Evolutionary conservation across 306 rosid species (phyloP).

Genomic region (Sechiopsis laciniata): DNA sequence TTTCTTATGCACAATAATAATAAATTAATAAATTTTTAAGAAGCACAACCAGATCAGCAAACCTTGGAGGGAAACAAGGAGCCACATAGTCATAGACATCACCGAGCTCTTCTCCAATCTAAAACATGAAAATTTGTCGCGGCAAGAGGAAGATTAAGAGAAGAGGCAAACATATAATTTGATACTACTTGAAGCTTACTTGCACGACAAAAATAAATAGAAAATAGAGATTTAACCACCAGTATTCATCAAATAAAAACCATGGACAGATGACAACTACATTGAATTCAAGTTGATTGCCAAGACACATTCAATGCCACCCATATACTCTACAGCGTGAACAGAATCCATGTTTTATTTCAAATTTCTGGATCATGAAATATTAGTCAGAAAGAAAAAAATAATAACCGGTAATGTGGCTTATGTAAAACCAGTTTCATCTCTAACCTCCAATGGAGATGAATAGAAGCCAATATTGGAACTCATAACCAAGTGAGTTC

Average conservation of each 20-base stretch:
- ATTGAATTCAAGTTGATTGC: background rate
- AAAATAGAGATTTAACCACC: background rate
- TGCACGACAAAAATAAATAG: slow-evolving; percentile 5
- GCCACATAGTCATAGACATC: slow-evolving; percentile 86
- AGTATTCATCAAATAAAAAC: background rate
- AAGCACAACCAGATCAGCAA: slow-evolving; percentile 15
- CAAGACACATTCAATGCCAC: background rate
- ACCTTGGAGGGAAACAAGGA: slow-evolving; percentile 99
- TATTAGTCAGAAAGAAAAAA: background rate
- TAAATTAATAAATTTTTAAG: slow-evolving; percentile 20
- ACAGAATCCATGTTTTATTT: background rate
- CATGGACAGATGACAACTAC: background rate
- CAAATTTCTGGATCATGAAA: background rate
- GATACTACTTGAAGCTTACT: background rate
- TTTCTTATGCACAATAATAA: background rate
- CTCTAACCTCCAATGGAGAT: too few species aligned
- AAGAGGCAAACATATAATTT: background rate
- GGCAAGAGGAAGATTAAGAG: background rate
- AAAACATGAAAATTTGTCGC: slow-evolving; percentile 26
- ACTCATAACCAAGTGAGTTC: too few species aligned
- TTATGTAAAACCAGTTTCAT: background rate
- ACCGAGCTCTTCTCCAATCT: slow-evolving; percentile 97
- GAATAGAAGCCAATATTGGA: too few species aligned
- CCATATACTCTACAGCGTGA: background rate
- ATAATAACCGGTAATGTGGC: background rate